Percentiles rank a stretch among this genome's conserved stretches.
These are phyloP conservation scores for Mycena galopus DNA, from an alignment of 768 basidiomycete species.

Conservation along the genomic window DNA sequence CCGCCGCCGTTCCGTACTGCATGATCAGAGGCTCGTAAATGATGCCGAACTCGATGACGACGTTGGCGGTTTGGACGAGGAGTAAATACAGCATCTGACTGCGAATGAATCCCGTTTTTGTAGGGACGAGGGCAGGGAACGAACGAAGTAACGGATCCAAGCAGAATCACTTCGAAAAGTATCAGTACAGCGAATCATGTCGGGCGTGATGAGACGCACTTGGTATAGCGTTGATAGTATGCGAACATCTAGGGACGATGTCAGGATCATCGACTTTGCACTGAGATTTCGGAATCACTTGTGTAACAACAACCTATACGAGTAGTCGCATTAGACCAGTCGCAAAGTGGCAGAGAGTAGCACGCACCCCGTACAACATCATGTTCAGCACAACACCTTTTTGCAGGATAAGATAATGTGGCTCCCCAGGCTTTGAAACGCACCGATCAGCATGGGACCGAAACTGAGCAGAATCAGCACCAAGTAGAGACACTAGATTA, in stretches of 20 bases:
- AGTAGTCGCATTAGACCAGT: background rate
- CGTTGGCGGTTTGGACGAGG: constrained; percentile 20
- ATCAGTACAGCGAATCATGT: background rate
- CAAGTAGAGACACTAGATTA: background rate
- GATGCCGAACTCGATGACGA: constrained; percentile 23
- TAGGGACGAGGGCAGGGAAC: background rate
- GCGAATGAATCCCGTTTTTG: background rate
- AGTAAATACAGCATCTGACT: constrained; percentile 28
- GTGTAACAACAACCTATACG: constrained; percentile 18
- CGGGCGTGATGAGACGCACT: background rate
- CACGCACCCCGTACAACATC: constrained; percentile 28
- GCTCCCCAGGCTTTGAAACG: background rate
- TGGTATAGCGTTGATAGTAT: background rate
- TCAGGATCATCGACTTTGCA: background rate
- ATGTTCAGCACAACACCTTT: constrained; percentile 27
- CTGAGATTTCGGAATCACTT: background rate
- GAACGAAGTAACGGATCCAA: constrained; percentile 16
- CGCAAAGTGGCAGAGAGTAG: background rate
- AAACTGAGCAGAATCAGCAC: constrained; percentile 6
- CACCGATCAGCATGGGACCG: constrained; percentile 29
- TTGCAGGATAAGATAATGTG: background rate
- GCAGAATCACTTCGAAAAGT: constrained; percentile 8
- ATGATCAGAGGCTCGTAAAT: constrained; percentile 30
- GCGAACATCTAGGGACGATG: background rate
- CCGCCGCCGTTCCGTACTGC: constrained; percentile 1